phyloP scores from a whole-genome alignment of 176 grass and related monocot genomes.

The Triticum monococcum region DNA sequence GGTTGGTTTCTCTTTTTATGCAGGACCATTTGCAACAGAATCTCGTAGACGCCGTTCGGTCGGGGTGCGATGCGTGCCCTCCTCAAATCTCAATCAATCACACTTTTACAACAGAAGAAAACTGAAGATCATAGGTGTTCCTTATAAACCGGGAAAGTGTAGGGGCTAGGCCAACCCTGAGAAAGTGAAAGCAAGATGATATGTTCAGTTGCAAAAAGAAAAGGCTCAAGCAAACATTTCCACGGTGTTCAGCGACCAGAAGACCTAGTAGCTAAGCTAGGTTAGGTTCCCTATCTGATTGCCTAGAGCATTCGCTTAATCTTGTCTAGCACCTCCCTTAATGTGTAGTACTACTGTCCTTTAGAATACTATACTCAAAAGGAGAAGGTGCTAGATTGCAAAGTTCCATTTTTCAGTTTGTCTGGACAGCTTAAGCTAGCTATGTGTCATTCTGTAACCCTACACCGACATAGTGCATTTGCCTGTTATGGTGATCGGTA shows the following conservation, averaged over 20 bases:
- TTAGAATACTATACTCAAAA: neutral
- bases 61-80: neutral
- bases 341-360: neutral
- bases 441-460: neutral
- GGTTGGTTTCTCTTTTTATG: neutral
- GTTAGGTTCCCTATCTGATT: constrained; percentile 28
- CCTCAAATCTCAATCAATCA: neutral
- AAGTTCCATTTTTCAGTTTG: too few relatives aligned
- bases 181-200: constrained; percentile 44
- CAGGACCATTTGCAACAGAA: constrained; percentile 33
- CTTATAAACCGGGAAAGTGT: constrained; percentile 43
- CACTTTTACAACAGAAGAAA: neutral
- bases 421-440: neutral
- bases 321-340: neutral
- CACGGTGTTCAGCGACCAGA: neutral
- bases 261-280: neutral
- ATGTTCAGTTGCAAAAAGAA: constrained; percentile 14
- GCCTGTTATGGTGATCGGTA: neutral
- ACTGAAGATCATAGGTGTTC: neutral
- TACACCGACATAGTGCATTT: neutral
- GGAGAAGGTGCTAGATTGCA: neutral
- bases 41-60: constrained; percentile 32
- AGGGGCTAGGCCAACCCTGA: constrained; percentile 26
- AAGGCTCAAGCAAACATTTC: constrained; percentile 18
- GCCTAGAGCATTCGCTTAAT: constrained; percentile 28